Evolutionary conservation across 371 early-diverging fungal genomes (phyloP), one percentile per base, ranked within the genome.

Genomic region (Saksenaea vasiformis): DNA sequence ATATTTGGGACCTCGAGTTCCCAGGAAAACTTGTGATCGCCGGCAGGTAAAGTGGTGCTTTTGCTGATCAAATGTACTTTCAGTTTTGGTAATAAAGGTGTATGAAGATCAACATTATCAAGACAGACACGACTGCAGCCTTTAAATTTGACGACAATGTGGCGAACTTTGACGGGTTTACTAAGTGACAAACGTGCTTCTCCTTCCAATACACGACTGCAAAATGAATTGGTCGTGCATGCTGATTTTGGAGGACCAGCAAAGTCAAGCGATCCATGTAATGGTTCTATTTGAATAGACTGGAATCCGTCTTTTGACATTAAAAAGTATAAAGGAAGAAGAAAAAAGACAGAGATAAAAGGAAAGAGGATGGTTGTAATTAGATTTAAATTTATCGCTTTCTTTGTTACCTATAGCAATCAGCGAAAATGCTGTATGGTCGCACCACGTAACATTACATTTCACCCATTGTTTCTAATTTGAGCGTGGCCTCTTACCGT

Each of bases 81-180:
- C 10, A 76, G 57, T 56, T 79, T 76, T 1, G 78, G 78, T 54
- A 78, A 56, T 5, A 78, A 28, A 3, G 68, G 65, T 9, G 55
- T 58, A 27, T 58, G 54, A 1, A 64, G 47, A 36, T 68, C 69
- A 1, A 69, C 9, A 5, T 66, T 37, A 1, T 63, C 62, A 4
- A 70, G 51, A 10, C 58, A 60, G 31, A 66, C 64, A 5, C 63
- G 65, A 36, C 71, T 69, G n/a, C 62, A 71, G 1, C 81, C 81
- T 64, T 80, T 80, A 54, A 80, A 80, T 57, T 80, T 80, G 53
- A 80, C 56, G 1, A 63, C 66, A 58, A 80, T 77, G 35, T 66
- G 65, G 1, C 70, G 60, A 22, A 80, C 70, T 56, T 80, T 80
- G 39, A 68, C 69, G n/a, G 78, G 39, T 39, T 67, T 73, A 15